phyloP scores from a whole-genome alignment of 768 basidiomycete genomes.

The Lyophyllum semitale region DNA sequence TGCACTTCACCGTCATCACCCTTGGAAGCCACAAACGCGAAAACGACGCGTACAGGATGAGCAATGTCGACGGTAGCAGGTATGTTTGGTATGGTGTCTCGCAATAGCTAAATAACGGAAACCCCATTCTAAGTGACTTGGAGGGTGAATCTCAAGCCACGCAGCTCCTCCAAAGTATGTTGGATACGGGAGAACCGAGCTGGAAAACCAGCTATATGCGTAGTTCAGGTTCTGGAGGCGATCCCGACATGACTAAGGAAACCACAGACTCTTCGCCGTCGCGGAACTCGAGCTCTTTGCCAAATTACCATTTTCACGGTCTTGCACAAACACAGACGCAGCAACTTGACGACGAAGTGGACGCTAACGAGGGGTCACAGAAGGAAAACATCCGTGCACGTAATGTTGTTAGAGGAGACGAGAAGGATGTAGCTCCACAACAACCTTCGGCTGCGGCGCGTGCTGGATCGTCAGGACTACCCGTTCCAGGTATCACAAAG shows the following conservation, averaged over 20 bases:
- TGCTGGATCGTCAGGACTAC: slow-evolving; percentile 25
- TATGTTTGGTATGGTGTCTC: slow-evolving; percentile 24
- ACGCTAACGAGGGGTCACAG: slow-evolving; percentile 45
- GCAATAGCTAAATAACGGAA: slow-evolving; percentile 1
- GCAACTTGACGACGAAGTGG: slow-evolving; percentile 31
- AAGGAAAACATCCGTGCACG: slow-evolving; percentile 48
- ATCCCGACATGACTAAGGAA: slow-evolving; percentile 31
- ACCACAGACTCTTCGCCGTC: slow-evolving; percentile 41
- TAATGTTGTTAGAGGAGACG: slow-evolving; percentile 3
- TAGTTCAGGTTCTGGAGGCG: slow-evolving; percentile 17
- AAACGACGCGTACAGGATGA: slow-evolving; percentile 30
- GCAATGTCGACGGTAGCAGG: slow-evolving; percentile 35
- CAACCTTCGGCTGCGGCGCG: slow-evolving; percentile 21
- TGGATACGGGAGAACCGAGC: slow-evolving; percentile 28
- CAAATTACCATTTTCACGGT: slow-evolving; percentile 60
- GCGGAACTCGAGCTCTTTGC: slow-evolving; percentile 33
- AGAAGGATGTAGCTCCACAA: background rate
- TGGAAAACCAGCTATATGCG: slow-evolving; percentile 18
- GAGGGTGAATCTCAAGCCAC: slow-evolving; percentile 54
- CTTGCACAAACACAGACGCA: slow-evolving; percentile 60
- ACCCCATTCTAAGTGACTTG: slow-evolving; percentile 35
- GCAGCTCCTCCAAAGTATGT: slow-evolving; percentile 49
- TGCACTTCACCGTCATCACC: background rate
- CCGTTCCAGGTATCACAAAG: slow-evolving; percentile 24
- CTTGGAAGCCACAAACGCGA: slow-evolving; percentile 5